Evolutionary conservation across 768 basidiomycete species (phyloP).

Genomic region (Lanmaoa rubissima): DNA sequence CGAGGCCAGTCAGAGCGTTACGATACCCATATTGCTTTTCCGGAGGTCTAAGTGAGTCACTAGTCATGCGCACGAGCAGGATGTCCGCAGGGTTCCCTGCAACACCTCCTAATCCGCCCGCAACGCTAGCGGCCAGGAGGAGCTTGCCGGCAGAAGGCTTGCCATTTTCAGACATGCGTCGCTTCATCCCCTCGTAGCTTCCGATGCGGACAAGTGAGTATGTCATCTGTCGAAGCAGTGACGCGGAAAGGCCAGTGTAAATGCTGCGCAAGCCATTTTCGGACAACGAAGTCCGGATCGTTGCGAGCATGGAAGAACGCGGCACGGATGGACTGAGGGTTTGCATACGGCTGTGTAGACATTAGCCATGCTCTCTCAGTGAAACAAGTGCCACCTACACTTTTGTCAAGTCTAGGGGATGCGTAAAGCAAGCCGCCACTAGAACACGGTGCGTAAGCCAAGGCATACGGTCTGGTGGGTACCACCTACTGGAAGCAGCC

Average conservation of each 20-base stretch:
- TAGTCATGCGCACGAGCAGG: conserved; percentile 83
- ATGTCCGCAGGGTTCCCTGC: conserved; percentile 84
- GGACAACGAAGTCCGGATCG: conserved; percentile 62
- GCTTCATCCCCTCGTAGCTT: conserved; percentile 76
- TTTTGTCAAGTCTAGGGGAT: conserved; percentile 85
- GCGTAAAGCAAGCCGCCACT: conserved; percentile 83
- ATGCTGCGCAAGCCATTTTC: conserved; percentile 71
- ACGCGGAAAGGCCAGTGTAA: conserved; percentile 80
- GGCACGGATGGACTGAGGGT: conserved; percentile 52
- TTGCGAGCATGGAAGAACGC: conserved; percentile 62
- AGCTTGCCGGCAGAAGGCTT: conserved; percentile 54
- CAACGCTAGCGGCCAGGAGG: conserved; percentile 62
- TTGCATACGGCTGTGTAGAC: conserved; percentile 69
- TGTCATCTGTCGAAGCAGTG: conserved; percentile 85
- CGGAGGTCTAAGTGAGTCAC: conserved; percentile 72
- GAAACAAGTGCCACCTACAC: conserved; percentile 47
- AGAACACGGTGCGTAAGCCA: conserved; percentile 10
- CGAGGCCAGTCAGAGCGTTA: conserved; percentile 75
- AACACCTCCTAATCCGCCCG: conserved; percentile 80
- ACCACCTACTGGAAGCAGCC: conserved; percentile 57
- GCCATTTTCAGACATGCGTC: conserved; percentile 47
- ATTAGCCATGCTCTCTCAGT: background rate
- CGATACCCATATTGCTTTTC: conserved; percentile 75
- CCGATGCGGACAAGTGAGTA: conserved; percentile 87
- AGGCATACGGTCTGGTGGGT: background rate